Evolutionary conservation across 257 asterid genomes (phyloP).

Genomic region (Linaria vulgaris): DNA sequence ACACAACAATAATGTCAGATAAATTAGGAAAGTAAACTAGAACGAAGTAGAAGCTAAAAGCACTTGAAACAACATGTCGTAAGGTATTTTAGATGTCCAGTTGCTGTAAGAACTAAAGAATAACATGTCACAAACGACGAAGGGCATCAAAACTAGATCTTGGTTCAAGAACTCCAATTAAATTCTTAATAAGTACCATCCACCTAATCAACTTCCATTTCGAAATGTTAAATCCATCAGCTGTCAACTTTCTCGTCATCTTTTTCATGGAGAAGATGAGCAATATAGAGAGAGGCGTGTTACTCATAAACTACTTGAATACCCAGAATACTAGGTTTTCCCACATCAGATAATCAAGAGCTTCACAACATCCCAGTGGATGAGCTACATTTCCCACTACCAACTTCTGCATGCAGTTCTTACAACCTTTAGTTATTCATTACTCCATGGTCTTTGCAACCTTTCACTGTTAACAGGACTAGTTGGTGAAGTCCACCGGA

Average conservation of each 20-base stretch:
- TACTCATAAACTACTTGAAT: too few species aligned
- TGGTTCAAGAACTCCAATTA: not conserved
- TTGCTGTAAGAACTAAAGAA: not conserved
- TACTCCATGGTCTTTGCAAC: not conserved
- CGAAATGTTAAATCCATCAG: not conserved
- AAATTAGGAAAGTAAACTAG: too few species aligned
- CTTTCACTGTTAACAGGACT: not conserved
- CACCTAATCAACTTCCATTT: not conserved
- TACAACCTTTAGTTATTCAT: not conserved
- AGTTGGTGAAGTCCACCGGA: not conserved
- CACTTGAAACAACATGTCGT: too few species aligned
- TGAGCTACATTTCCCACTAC: not conserved
- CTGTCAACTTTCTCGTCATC: too few species aligned
- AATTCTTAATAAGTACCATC: not conserved
- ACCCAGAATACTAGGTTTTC: too few species aligned
- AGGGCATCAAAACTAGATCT: too few species aligned
- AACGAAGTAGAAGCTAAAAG: too few species aligned
- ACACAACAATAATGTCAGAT: slow-evolving; percentile 5
- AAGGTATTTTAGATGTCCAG: not conserved
- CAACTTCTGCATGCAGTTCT: not conserved
- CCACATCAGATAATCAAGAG: too few species aligned
- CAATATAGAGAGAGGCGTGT: too few species aligned
- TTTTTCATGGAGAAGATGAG: too few species aligned
- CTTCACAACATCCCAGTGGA: too few species aligned
- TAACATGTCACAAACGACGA: not conserved